Percentiles rank a stretch among this genome's conserved stretches.
Evolutionary conservation across 1,284 basidiomycete genomes (phyloP).

Genomic region (Austroboletus niveus): DNA sequence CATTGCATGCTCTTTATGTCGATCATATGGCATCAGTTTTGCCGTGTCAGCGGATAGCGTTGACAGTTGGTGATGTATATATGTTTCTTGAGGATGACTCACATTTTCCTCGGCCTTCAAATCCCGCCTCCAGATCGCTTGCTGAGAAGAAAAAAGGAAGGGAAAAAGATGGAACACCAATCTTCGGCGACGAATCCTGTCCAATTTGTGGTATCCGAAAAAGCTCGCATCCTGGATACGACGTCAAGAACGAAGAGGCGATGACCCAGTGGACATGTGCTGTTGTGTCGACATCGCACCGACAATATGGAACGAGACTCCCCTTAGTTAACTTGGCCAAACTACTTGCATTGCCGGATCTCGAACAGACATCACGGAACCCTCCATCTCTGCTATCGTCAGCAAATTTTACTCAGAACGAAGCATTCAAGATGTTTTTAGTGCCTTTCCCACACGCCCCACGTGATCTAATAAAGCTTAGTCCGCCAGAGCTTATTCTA

Average conservation of each 20-base stretch:
- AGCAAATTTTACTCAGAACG: conserved; percentile 4
- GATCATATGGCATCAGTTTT: conserved; percentile 19
- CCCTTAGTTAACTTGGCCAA: conserved; percentile 22
- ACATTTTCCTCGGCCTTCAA: conserved; percentile 41
- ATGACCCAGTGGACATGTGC: conserved; percentile 22
- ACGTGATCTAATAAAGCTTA: conserved; percentile 22
- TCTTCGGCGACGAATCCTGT: conserved; percentile 23
- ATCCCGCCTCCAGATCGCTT: conserved; percentile 3
- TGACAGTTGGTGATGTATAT: conserved; percentile 57
- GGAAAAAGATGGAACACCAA: conserved; percentile 23
- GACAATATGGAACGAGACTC: conserved; percentile 18
- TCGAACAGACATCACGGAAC: conserved; percentile 13
- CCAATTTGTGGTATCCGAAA: conserved; percentile 32
- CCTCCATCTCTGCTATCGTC: not conserved
- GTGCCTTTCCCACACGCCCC: conserved; percentile 15
- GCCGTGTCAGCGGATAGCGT: conserved; percentile 26
- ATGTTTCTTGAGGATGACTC: conserved; percentile 56
- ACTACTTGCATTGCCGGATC: conserved; percentile 14
- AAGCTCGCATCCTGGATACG: conserved; percentile 23
- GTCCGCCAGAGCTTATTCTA: conserved; percentile 27
- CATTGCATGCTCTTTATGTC: conserved; percentile 49
- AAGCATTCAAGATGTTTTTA: conserved; percentile 7
- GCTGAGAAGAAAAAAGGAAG: conserved; percentile 29
- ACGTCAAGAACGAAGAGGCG: conserved; percentile 22
- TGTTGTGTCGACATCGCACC: conserved; percentile 25